Conservation (phyloP, 2,329 filamentous ascomycete genomes). For the Hypomyces rosellus region DNA sequence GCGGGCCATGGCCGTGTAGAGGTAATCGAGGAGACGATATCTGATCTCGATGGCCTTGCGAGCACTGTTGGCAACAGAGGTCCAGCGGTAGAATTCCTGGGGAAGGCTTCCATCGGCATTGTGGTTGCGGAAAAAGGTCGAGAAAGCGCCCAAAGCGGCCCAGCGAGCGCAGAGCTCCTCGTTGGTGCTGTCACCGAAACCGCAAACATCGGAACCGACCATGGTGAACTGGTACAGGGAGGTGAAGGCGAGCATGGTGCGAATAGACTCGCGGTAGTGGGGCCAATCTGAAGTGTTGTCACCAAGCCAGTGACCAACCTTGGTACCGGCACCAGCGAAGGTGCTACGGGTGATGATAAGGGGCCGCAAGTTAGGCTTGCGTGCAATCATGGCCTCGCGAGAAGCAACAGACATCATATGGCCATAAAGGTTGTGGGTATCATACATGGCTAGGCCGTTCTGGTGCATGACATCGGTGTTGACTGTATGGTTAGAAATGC, state of each 20-base stretch:
- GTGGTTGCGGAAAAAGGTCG: slow-evolving; percentile 67
- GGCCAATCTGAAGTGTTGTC: slow-evolving; percentile 67
- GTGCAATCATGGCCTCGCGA: slow-evolving; percentile 59
- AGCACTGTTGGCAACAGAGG: slow-evolving; percentile 55
- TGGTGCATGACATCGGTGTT: slow-evolving; percentile 72
- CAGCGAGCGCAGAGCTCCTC: slow-evolving; percentile 62
- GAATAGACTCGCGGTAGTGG: slow-evolving; percentile 71
- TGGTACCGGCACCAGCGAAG: slow-evolving; percentile 69
- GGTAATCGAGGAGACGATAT: slow-evolving; percentile 76
- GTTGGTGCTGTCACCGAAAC: slow-evolving; percentile 59
- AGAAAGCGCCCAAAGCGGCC: slow-evolving; percentile 64
- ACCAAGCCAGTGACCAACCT: slow-evolving; percentile 77
- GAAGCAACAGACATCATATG: slow-evolving; percentile 72
- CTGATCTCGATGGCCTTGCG: slow-evolving; percentile 63
- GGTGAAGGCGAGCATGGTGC: slow-evolving; percentile 68
- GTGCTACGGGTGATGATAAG: slow-evolving; percentile 82
- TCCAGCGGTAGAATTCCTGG: slow-evolving; percentile 68
- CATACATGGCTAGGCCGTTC: slow-evolving; percentile 69
- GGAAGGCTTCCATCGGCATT: slow-evolving; percentile 37
- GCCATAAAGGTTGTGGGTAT: slow-evolving; percentile 75
- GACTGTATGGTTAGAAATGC: slow-evolving; percentile 54
- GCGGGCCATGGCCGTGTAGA: slow-evolving; percentile 64
- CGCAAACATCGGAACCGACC: slow-evolving; percentile 70
- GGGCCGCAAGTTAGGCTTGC: slow-evolving; percentile 64
- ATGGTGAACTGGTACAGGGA: slow-evolving; percentile 64